These are phyloP conservation scores for Coemansia sp. DNA, from an alignment of 192 early-diverging fungal species.

Conservation along the genomic window DNA sequence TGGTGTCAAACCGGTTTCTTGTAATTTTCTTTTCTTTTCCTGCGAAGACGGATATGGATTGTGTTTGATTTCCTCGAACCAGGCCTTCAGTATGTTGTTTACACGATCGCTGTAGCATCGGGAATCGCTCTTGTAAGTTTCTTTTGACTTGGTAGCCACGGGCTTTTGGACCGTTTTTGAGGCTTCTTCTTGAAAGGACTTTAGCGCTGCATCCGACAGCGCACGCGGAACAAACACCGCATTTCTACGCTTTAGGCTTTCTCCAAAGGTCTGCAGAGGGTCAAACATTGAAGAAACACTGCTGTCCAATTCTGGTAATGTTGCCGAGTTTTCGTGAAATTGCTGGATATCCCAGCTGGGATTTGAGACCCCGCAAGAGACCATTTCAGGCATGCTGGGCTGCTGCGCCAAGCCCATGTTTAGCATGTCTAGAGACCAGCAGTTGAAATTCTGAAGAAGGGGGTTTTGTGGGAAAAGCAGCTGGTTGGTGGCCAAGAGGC, in stretches of 20 bases:
- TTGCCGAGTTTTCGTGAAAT: not conserved
- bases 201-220: slow-evolving; percentile 8
- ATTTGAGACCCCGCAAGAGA: not conserved
- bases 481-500: not conserved
- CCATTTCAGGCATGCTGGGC: not conserved
- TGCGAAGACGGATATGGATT: slow-evolving; percentile 31
- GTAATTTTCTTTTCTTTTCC: slow-evolving; percentile 35
- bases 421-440: not conserved
- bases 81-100: slow-evolving; percentile 25
- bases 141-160: not conserved
- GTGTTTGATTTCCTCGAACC: slow-evolving; percentile 14
- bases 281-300: not conserved
- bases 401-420: not conserved
- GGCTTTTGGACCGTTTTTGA: not conserved
- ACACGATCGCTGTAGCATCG: slow-evolving; percentile 17
- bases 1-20: slow-evolving; percentile 28
- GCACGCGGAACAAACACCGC: slow-evolving; percentile 28
- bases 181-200: not conserved
- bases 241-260: slow-evolving; percentile 4
- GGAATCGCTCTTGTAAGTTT: not conserved
- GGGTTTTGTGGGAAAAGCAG: not conserved
- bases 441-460: not conserved
- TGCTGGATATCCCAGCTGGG: not conserved
- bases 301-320: not conserved
- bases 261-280: not conserved